Percentiles rank a stretch among this genome's conserved stretches.
Conservation (phyloP, 1,284 basidiomycete genomes). For the Leccinum ponderosum region DNA sequence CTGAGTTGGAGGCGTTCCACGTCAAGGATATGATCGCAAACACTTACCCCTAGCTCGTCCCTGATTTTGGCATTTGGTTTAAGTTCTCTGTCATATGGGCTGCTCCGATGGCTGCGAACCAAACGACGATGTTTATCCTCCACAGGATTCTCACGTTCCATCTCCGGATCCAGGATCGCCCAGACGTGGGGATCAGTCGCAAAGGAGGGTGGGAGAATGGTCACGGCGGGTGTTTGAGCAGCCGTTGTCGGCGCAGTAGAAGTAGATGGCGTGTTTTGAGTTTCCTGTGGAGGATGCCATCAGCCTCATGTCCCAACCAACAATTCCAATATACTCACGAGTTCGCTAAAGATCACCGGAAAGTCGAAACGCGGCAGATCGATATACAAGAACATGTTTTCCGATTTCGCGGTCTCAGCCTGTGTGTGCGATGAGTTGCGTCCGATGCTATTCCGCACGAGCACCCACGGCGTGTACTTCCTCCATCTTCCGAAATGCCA, state of each 20-base stretch:
- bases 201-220: conserved; percentile 50
- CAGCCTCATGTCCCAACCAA: background rate
- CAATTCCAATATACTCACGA: conserved; percentile 45
- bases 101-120: conserved; percentile 92
- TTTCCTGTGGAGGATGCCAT: conserved; percentile 29
- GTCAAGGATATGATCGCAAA: background rate
- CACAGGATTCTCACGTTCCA: conserved; percentile 89
- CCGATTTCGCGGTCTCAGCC: conserved; percentile 87
- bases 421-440: conserved; percentile 31
- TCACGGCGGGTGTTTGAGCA: conserved; percentile 42
- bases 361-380: conserved; percentile 98
- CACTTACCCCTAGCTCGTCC: conserved; percentile 87
- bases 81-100: conserved; percentile 92
- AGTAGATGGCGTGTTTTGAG: conserved; percentile 39
- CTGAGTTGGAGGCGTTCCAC: background rate
- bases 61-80: conserved; percentile 96
- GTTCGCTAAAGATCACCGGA: conserved; percentile 95
- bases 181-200: conserved; percentile 73
- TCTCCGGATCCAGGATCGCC: conserved; percentile 92
- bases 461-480: conserved; percentile 81
- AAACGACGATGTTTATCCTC: conserved; percentile 96
- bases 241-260: conserved; percentile 38
- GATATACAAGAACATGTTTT: conserved; percentile 91
- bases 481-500: conserved; percentile 93
- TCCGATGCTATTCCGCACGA: background rate